Evolutionary conservation across 108 stramenopile genomes (phyloP).

Genomic region (Cyclostephanos invisitatus): DNA sequence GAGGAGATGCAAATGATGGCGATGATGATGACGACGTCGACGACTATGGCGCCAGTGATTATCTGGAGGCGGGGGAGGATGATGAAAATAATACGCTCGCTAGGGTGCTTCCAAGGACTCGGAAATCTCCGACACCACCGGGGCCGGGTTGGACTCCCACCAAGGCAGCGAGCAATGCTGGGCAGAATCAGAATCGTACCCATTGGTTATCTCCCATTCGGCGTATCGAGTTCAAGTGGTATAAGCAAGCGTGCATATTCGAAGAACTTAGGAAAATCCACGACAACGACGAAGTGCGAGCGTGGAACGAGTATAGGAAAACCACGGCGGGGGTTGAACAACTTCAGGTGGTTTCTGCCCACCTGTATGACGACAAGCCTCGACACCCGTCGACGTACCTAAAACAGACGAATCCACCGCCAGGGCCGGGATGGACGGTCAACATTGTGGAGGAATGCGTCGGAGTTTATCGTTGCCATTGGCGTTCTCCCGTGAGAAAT

Average conservation of each 20-base stretch:
- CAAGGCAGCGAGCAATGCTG: not conserved
- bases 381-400: not conserved
- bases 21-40: too few relatives aligned
- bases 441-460: not conserved
- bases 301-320: constrained; percentile 2
- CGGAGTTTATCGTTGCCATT: not conserved
- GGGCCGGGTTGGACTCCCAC: not conserved
- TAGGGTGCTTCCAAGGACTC: too few relatives aligned
- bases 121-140: not conserved
- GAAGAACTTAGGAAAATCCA: not conserved
- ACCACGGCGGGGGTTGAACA: not conserved
- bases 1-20: too few relatives aligned
- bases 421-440: constrained; percentile 1
- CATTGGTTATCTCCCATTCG: constrained; percentile 3
- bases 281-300: not conserved
- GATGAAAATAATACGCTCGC: not conserved
- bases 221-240: not conserved
- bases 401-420: not conserved
- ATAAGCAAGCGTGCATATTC: constrained; percentile 4
- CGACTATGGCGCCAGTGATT: too few relatives aligned
- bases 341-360: not conserved
- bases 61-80: too few relatives aligned
- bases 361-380: not conserved
- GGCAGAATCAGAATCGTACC: not conserved
- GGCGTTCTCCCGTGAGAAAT: constrained; percentile 2